Conservation (phyloP, 179 eudicot genomes). For the Nepenthes alata region DNA sequence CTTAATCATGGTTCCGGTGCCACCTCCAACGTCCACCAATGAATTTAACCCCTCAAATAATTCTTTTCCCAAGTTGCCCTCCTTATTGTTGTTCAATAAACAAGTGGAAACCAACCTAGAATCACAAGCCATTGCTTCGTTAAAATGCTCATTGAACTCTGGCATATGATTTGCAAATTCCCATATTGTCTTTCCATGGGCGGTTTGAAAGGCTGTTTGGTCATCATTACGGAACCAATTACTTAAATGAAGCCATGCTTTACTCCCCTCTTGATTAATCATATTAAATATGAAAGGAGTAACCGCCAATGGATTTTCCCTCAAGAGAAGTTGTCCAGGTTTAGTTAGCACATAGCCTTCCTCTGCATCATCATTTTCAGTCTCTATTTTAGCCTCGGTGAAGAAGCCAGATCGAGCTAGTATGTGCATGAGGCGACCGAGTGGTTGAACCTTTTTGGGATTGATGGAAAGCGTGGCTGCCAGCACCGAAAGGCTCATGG, state of each 20-base stretch:
- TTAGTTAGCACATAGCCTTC: slow-evolving; percentile 11
- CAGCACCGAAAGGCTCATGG: slow-evolving; percentile 18
- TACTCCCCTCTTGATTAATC: background rate
- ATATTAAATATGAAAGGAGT: slow-evolving; percentile 2
- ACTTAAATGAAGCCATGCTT: slow-evolving; percentile 2
- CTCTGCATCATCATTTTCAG: background rate
- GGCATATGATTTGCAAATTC: background rate
- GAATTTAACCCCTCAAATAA: slow-evolving; percentile 7
- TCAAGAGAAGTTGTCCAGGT: slow-evolving; percentile 6
- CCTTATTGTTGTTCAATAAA: slow-evolving; percentile 1
- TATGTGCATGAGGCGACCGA: slow-evolving; percentile 20
- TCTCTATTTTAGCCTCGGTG: background rate
- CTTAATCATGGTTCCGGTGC: slow-evolving; percentile 3
- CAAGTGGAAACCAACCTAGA: slow-evolving; percentile 8
- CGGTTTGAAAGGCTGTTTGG: slow-evolving; percentile 5
- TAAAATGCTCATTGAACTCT: background rate
- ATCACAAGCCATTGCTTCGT: slow-evolving; percentile 17
- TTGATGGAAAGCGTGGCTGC: slow-evolving; percentile 12
- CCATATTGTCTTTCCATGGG: slow-evolving; percentile 11
- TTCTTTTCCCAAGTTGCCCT: background rate
- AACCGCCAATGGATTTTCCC: slow-evolving; percentile 7
- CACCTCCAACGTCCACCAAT: slow-evolving; percentile 18
- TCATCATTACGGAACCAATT: slow-evolving; percentile 7
- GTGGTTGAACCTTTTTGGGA: slow-evolving; percentile 6
- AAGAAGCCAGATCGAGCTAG: slow-evolving; percentile 17